These are phyloP conservation scores for Paecilomyces variotii DNA, from an alignment of 2,329 filamentous ascomycete genomes.

Conservation along the genomic window DNA sequence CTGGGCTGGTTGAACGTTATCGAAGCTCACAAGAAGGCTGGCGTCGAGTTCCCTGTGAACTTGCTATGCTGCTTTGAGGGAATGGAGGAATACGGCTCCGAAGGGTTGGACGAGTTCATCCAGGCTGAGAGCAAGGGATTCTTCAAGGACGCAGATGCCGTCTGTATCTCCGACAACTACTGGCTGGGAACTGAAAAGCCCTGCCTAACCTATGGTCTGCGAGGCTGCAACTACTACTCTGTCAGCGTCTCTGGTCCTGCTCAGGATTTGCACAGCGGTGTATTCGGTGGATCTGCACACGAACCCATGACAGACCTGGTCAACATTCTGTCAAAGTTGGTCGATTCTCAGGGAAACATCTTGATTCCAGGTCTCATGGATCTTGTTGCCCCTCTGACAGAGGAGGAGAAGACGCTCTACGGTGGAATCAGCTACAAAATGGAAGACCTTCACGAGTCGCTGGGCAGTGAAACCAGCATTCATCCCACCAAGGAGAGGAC, in stretches of 20 bases:
- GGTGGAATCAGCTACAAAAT: slow-evolving; percentile 88
- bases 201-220: slow-evolving; percentile 92
- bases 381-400: slow-evolving; percentile 79
- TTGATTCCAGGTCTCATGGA: slow-evolving; percentile 89
- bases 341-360: slow-evolving; percentile 87
- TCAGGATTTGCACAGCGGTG: slow-evolving; percentile 90
- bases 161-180: slow-evolving; percentile 99
- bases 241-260: slow-evolving; percentile 84
- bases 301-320: slow-evolving; percentile 98
- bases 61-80: slow-evolving; percentile 99
- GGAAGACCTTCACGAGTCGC: slow-evolving; percentile 85
- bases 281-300: slow-evolving; percentile 92
- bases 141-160: slow-evolving; percentile 91
- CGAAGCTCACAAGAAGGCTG: slow-evolving; percentile 92
- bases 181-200: slow-evolving; percentile 99
- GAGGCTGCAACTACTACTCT: slow-evolving; percentile 97
- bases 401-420: slow-evolving; percentile 84
- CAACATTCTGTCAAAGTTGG: slow-evolving; percentile 70
- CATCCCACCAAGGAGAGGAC: slow-evolving; percentile 82
- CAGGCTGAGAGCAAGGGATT: slow-evolving; percentile 82
- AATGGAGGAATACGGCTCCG: slow-evolving; percentile 98
- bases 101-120: slow-evolving; percentile 93
- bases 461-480: slow-evolving; percentile 83
- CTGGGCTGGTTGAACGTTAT: slow-evolving; percentile 97
- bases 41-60: slow-evolving; percentile 92